These are phyloP conservation scores for rapeseed (Brassica napus) DNA, from an alignment of 345 rosid genomes.

Conservation along the genomic window Da-Ae NC_063452.1:1719001-1719500, in stretches of 20 bases:
- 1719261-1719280: conserved; percentile 52
- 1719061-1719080: conserved; percentile 63
- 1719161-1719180: conserved; percentile 45
- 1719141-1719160: conserved; percentile 80
- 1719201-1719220: conserved; percentile 52
- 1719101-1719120: conserved; percentile 85
- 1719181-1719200: conserved; percentile 48
- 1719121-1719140: conserved; percentile 84
- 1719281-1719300: conserved; percentile 53
- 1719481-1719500: conserved; percentile 53
- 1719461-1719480: conserved; percentile 71
- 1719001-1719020: conserved; percentile 61
- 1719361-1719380: conserved; percentile 83
- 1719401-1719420: conserved; percentile 77
- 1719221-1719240: conserved; percentile 60
- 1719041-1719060: conserved; percentile 71
- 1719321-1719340: conserved; percentile 56
- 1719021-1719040: conserved; percentile 53
- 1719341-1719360: conserved; percentile 71
- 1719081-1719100: conserved; percentile 56
- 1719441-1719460: conserved; percentile 90
- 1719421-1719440: conserved; percentile 57
- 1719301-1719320: conserved; percentile 61
- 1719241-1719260: conserved; percentile 57
- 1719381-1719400: conserved; percentile 60